Conservation (phyloP, 2,329 filamentous ascomycete species). For the Ascochyta rabiei region DNA sequence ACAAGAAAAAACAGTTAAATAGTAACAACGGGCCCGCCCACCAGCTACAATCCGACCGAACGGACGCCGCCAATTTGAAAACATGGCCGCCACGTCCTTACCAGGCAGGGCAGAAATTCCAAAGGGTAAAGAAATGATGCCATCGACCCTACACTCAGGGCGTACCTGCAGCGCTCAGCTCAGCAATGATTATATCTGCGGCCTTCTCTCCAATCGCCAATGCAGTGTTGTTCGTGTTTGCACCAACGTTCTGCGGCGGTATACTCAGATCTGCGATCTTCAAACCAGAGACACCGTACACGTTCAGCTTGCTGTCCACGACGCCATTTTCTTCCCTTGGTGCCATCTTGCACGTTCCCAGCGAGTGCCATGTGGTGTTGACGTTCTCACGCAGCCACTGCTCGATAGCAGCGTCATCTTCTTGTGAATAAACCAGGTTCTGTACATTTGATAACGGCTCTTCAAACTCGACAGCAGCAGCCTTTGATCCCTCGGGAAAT, state of each 20-base stretch:
- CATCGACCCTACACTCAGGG: neutral
- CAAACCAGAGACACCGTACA: constrained; percentile 35
- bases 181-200: constrained; percentile 35
- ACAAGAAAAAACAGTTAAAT: too few relatives aligned
- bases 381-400: constrained; percentile 48
- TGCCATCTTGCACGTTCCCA: constrained; percentile 44
- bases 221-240: constrained; percentile 56
- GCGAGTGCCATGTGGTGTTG: constrained; percentile 42
- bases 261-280: constrained; percentile 55
- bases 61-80: too few relatives aligned
- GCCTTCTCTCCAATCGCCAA: constrained; percentile 46
- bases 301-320: constrained; percentile 35
- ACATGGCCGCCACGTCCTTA: too few relatives aligned
- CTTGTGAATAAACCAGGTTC: constrained; percentile 30
- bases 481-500: constrained; percentile 29
- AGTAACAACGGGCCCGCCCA: too few relatives aligned
- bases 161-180: constrained; percentile 13
- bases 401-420: constrained; percentile 49
- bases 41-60: too few relatives aligned
- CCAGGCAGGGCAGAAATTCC: too few relatives aligned
- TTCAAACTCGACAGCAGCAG: constrained; percentile 18
- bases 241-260: constrained; percentile 52
- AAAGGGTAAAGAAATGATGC: too few relatives aligned
- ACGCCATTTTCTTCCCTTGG: constrained; percentile 38
- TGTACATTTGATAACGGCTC: constrained; percentile 18